These are phyloP conservation scores for Pseudomassariella vexata DNA, from an alignment of 2,329 filamentous ascomycete genomes.

Conservation along the genomic window DNA sequence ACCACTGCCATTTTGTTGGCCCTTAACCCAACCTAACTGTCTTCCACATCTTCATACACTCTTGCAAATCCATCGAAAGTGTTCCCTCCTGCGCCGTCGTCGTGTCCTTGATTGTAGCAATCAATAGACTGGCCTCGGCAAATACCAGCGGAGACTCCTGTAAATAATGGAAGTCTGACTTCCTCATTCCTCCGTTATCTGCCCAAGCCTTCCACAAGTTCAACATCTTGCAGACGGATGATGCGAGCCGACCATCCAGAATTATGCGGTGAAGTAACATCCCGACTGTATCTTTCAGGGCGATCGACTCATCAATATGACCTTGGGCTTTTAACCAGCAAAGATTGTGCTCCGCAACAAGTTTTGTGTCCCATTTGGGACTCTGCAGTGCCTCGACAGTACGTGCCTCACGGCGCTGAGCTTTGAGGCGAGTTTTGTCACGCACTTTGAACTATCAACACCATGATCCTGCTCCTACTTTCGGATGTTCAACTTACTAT, in stretches of 20 bases:
- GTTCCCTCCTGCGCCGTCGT: slow-evolving; percentile 40
- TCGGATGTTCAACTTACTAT: slow-evolving; percentile 40
- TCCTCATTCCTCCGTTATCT: slow-evolving; percentile 48
- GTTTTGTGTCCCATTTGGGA: slow-evolving; percentile 43
- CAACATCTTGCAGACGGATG: slow-evolving; percentile 35
- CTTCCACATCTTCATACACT: slow-evolving; percentile 48
- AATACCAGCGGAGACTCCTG: slow-evolving; percentile 34
- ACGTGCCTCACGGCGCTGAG: slow-evolving; percentile 38
- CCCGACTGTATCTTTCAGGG: slow-evolving; percentile 36
- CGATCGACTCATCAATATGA: slow-evolving; percentile 17
- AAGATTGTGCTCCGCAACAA: slow-evolving; percentile 38
- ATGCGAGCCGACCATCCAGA: slow-evolving; percentile 37
- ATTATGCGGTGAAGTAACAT: slow-evolving; percentile 47
- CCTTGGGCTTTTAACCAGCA: slow-evolving; percentile 33
- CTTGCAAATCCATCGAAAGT: slow-evolving; percentile 46
- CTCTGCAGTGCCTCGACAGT: slow-evolving; percentile 46
- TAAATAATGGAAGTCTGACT: slow-evolving; percentile 33
- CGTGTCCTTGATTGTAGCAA: slow-evolving; percentile 41
- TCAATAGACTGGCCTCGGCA: slow-evolving; percentile 40
- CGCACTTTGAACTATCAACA: slow-evolving; percentile 25
- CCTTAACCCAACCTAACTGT: slow-evolving; percentile 42
- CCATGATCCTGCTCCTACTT: background rate
- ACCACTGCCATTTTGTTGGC: no score
- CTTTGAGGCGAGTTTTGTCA: slow-evolving; percentile 30
- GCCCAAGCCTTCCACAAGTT: slow-evolving; percentile 50